Evolutionary conservation across 345 rosid species (phyloP).

Genomic region (Eutrema yunnanense): DNA sequence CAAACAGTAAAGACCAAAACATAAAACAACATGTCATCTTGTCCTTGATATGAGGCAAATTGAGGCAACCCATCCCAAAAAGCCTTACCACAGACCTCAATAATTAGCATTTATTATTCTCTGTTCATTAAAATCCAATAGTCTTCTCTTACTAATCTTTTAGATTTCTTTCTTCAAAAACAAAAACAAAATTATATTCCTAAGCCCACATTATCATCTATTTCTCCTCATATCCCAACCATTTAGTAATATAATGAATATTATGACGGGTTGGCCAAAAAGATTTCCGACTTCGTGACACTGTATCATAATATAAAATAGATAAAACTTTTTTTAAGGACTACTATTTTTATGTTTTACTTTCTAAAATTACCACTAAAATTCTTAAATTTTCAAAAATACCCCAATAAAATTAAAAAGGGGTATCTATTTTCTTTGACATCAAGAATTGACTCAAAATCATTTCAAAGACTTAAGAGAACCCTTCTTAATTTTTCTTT

Average conservation of each 20-base stretch:
- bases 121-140: constrained; percentile 10
- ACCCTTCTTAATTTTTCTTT: not conserved
- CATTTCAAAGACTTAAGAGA: not conserved
- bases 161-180: not conserved
- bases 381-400: not conserved
- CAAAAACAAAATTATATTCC: not conserved
- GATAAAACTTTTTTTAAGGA: not conserved
- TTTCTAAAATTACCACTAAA: not conserved
- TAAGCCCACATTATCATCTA: not conserved
- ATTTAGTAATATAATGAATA: not conserved
- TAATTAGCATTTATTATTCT: constrained; percentile 27
- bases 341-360: not conserved
- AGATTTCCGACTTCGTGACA: not conserved
- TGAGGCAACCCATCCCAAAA: constrained; percentile 24
- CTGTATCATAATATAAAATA: not conserved
- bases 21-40: constrained; percentile 15
- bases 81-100: constrained; percentile 24
- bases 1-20: constrained; percentile 30
- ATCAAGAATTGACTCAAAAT: not conserved
- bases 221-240: not conserved
- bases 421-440: no score
- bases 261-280: no score
- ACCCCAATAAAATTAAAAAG: not conserved
- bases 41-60: constrained; percentile 25
- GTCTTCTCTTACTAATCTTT: not conserved